These are phyloP conservation scores for Helicostylum pulchrum DNA, from an alignment of 192 early-diverging fungal species.

Conservation along the genomic window DNA sequence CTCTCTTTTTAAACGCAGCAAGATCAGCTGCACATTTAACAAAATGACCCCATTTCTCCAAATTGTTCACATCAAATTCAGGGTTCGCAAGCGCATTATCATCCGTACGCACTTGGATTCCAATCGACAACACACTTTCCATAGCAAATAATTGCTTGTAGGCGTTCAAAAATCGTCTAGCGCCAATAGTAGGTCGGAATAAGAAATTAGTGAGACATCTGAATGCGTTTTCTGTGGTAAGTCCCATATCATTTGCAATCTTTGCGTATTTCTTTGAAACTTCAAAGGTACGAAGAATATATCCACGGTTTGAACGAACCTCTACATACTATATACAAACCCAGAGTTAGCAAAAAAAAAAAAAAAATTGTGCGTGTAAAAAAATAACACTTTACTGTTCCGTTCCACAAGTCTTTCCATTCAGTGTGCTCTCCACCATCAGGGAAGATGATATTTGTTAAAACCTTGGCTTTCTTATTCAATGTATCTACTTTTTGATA, in stretches of 20 bases:
- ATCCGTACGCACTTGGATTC: conserved; percentile 43
- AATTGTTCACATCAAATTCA: conserved; percentile 24
- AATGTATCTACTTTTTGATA: conserved; percentile 26
- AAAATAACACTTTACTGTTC: not conserved
- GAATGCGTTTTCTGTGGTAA: conserved; percentile 39
- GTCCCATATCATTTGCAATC: conserved; percentile 30
- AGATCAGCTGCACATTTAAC: conserved; percentile 42
- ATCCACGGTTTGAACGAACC: conserved; percentile 40
- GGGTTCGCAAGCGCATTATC: conserved; percentile 40
- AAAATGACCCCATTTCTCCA: conserved; percentile 38
- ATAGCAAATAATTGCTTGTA: conserved; percentile 35
- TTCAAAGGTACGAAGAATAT: conserved; percentile 40
- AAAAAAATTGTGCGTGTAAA: not conserved
- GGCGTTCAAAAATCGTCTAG: conserved; percentile 35
- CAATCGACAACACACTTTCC: conserved; percentile 39
- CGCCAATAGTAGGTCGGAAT: conserved; percentile 36
- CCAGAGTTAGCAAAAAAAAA: not conserved
- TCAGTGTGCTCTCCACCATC: conserved; percentile 27
- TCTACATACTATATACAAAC: conserved; percentile 24
- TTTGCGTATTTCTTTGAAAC: conserved; percentile 30
- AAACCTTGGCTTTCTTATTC: conserved; percentile 23
- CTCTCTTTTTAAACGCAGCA: conserved; percentile 25
- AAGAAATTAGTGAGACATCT: conserved; percentile 43
- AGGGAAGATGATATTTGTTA: conserved; percentile 25
- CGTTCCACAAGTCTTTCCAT: conserved; percentile 32